Conservation (phyloP, 2,329 filamentous ascomycete species). For the Colletotrichum kahawae region DNA sequence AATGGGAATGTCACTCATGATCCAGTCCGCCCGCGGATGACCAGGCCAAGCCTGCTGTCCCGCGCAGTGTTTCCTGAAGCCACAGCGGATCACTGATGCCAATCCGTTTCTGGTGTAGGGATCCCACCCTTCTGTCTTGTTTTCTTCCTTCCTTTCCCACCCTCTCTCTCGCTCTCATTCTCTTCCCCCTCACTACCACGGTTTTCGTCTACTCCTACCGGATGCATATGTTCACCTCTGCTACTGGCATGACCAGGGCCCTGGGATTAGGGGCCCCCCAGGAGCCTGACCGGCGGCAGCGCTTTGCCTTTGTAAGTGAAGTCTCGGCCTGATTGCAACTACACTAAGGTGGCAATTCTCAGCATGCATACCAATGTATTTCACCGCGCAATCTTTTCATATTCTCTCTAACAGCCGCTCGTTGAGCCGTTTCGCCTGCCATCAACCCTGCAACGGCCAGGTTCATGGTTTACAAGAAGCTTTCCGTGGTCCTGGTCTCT, state of each 20-base stretch:
- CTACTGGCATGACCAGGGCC: neutral
- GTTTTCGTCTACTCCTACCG: neutral
- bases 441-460: constrained; percentile 1
- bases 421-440: neutral
- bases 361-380: neutral
- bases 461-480: constrained; percentile 20
- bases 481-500: constrained; percentile 15
- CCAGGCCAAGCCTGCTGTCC: constrained; percentile 15
- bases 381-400: neutral
- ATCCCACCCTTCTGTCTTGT: neutral
- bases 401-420: neutral
- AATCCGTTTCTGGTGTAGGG: neutral
- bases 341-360: neutral
- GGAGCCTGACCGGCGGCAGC: neutral
- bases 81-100: constrained; percentile 12
- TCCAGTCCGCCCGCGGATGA: constrained; percentile 4
- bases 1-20: constrained; percentile 19
- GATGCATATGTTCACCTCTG: neutral
- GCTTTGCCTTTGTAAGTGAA: neutral
- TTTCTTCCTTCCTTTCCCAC: neutral
- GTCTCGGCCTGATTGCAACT: neutral
- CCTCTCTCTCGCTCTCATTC: neutral
- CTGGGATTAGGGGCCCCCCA: neutral
- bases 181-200: neutral
- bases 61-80: constrained; percentile 15